Conservation (phyloP, 257 asterid genomes). For the Solanum gandarillasii region DNA sequence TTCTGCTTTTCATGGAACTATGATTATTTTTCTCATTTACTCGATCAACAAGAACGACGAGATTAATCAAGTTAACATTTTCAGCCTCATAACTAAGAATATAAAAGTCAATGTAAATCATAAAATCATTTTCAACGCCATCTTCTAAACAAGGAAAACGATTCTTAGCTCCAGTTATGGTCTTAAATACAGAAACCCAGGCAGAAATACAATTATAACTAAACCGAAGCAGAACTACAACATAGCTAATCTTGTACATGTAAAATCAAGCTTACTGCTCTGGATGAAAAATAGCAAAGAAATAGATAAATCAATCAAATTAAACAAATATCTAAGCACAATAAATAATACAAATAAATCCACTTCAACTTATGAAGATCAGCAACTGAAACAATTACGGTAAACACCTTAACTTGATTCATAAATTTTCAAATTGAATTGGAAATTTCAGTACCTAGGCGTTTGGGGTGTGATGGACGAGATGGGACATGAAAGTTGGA, state of each 20-base stretch:
- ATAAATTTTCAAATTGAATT: neutral
- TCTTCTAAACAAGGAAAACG: neutral
- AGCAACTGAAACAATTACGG: neutral
- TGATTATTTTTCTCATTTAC: neutral
- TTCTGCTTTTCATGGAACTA: neutral
- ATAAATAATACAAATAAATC: neutral
- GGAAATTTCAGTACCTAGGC: slow-evolving; percentile 36
- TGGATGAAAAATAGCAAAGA: neutral
- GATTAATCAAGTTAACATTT: neutral
- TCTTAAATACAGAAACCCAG: neutral
- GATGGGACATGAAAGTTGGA: slow-evolving; percentile 35
- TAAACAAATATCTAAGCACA: neutral
- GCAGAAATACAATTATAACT: neutral
- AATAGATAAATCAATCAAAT: neutral
- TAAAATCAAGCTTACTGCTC: neutral
- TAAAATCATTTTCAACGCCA: neutral
- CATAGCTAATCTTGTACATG: neutral
- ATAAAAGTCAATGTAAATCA: neutral
- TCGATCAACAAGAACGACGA: neutral
- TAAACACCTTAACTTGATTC: neutral
- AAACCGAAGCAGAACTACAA: neutral
- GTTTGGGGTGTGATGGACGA: slow-evolving; percentile 46
- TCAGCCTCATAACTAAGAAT: neutral
- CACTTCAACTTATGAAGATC: neutral
- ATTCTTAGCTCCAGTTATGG: neutral